These are phyloP conservation scores for Ustilago vetiveriae DNA, from an alignment of 1,284 basidiomycete species.

Conservation along the genomic window DNA sequence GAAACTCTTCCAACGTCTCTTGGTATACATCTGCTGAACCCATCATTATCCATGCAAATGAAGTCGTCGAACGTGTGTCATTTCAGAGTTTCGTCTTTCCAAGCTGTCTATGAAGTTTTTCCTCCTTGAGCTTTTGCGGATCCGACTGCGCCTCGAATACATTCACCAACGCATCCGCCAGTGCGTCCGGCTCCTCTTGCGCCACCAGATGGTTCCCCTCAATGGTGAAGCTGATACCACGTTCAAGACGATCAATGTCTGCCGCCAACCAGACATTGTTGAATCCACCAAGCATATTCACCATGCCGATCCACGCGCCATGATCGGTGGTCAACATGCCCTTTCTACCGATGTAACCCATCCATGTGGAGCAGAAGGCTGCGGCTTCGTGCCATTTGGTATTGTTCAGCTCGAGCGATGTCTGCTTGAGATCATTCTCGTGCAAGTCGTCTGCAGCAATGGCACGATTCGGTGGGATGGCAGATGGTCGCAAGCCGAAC, in stretches of 20 bases:
- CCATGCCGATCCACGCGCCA: slow-evolving; percentile 24
- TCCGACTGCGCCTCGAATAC: slow-evolving; percentile 29
- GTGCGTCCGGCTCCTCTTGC: slow-evolving; percentile 51
- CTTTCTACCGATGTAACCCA: slow-evolving; percentile 27
- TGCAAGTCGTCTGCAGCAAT: slow-evolving; percentile 27
- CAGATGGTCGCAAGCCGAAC: slow-evolving; percentile 71
- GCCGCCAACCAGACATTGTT: slow-evolving; percentile 22
- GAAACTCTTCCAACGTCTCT: no score
- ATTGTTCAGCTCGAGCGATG: slow-evolving; percentile 49
- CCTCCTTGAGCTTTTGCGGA: slow-evolving; percentile 16
- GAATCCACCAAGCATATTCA: slow-evolving; percentile 41
- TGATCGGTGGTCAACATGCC: slow-evolving; percentile 17
- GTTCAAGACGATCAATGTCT: slow-evolving; percentile 30
- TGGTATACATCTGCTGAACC: no score
- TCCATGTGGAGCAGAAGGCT: slow-evolving; percentile 46
- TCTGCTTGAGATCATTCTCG: slow-evolving; percentile 30
- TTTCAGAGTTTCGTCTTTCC: slow-evolving; percentile 32
- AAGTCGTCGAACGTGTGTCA: no score
- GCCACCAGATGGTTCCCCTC: slow-evolving; percentile 55
- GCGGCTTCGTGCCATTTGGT: slow-evolving; percentile 59
- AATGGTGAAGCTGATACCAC: slow-evolving; percentile 27
- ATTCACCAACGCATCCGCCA: slow-evolving; percentile 29
- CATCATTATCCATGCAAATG: no score
- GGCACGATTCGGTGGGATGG: slow-evolving; percentile 10
- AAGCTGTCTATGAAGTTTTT: slow-evolving; percentile 32